Base-by-base conservation (phyloP, 148 eudicot species). In the Chenopodium album region DNA sequence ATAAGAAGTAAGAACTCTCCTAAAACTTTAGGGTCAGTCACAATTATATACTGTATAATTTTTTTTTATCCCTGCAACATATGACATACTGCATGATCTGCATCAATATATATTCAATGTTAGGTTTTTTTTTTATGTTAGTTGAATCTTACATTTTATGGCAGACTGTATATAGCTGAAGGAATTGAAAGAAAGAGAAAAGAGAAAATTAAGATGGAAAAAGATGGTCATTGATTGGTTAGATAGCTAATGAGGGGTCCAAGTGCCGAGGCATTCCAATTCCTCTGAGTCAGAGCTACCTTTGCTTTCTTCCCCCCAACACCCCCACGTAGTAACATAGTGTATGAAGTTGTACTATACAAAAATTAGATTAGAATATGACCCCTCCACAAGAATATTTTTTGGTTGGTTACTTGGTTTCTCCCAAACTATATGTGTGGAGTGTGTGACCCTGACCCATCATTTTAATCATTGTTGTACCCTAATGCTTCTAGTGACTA, bases 201-300 rank as follows among this genome's bases (percentile, higher is more conserved):
- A 50, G 23, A 75, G 20, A 11, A 12, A 59, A 59, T 3, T 59
- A 22, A 14, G 31, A 26, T 13, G 34, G 2, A 22, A 28, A n/a
- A 32, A 34, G 65, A 50, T 26, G 63, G 12, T 50, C 52, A 19
- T 71, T 71, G 26, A 20, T 75, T 50, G 41, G 63, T 50, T n/a
- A 17, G 62, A 74, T 20, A 73, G 54, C 54, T 50, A 44, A 20
- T 59, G 56, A 26, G 10, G 41, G 62, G 78, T 54, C 34, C 78
- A 75, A 75, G 64, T 75, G 78, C 78, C 78, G 41, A 75, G 78
- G 78, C 67, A 59, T 56, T 32, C 37, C 44, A 41, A 41, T 41
- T 6, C 48, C 78, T 76, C 48, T 31, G 67, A 56, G 47, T 56
- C 78, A 56, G 78, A 75, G 78, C 78, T 56, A 31, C 32, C 44